Evolutionary conservation across 2,329 filamentous ascomycete genomes (phyloP).

Genomic region (Ophiostoma angusticollis): DNA sequence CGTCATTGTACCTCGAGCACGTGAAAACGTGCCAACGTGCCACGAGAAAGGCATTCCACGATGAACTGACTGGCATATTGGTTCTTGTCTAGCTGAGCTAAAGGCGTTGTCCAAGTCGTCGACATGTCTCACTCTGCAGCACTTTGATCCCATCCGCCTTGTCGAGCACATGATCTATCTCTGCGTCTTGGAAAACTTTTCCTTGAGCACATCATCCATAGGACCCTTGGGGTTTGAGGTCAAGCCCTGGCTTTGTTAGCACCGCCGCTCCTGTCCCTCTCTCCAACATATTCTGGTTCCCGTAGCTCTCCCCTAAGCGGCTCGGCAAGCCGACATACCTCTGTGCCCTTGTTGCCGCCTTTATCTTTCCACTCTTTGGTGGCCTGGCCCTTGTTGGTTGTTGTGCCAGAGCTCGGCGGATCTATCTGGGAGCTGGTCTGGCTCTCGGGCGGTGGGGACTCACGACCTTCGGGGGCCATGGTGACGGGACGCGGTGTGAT

Average conservation of each 20-base stretch:
- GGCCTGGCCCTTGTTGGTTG: constrained; percentile 38
- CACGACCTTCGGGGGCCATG: constrained; percentile 58
- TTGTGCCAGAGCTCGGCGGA: constrained; percentile 40
- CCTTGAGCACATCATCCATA: constrained; percentile 46
- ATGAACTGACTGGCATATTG: no score
- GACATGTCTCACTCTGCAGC: no score
- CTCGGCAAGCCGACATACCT: no score
- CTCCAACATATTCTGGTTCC: constrained; percentile 22
- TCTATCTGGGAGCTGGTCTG: constrained; percentile 54
- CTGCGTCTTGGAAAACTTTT: constrained; percentile 45
- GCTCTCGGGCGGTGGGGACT: constrained; percentile 63
- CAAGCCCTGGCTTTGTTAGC: constrained; percentile 21
- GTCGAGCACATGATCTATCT: not conserved
- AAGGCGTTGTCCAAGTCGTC: no score
- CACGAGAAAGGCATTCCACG: no score
- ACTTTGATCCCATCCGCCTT: no score
- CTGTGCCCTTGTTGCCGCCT: constrained; percentile 2
- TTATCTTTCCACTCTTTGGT: constrained; percentile 26
- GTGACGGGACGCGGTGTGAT: constrained; percentile 20
- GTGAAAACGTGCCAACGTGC: no score
- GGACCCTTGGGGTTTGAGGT: constrained; percentile 53
- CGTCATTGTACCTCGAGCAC: no score
- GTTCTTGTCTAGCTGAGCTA: no score
- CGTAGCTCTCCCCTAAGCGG: not conserved
- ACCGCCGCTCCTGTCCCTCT: no score